Evolutionary conservation across 345 rosid genomes (phyloP), one percentile per base, ranked within the genome.

Genomic region (Aquilaria sinensis): DNA sequence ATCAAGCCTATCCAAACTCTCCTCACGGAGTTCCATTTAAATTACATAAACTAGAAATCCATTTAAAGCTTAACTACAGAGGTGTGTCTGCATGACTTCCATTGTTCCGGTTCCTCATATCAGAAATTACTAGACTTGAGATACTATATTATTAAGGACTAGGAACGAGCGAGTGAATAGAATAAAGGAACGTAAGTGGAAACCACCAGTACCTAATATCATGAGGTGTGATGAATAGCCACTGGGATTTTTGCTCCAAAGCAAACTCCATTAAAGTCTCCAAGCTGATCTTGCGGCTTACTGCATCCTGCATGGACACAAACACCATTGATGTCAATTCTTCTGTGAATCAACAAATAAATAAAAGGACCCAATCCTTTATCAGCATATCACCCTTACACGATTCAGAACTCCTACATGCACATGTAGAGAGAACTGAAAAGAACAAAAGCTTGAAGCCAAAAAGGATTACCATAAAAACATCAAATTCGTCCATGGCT

Each of bases 401-500:
- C 6, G 10, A 52, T 57, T 37, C 47, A 6, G 4, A 2, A 57
- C 23, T 12, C 48, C 2, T 29, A 34, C n/a, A 41, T 63, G 31
- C 15, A 13, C 30, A 15, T n/a, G 53, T 12, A 50, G 33, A 12
- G 41, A 61, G 37, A 16, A 41, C 13, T 37, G 31, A 66, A 31
- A 46, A 55, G 8, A 8, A 23, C 32, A 34, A 62, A 64, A n/a
- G 53, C 66, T 58, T 23, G 43, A 3, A 37, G 8, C 5, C 2
- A 37, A 2, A 0, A 37, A 37, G 43, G 43, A 37, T 37, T 79
- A 88, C 99, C 99, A 94, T 94, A 69, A 94, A 94, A 49, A 94
- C 97, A 75, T 94, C 97, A 77, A 94, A 94, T 75, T 94, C 99
- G 55, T 90, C 99, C 99, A 94, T 94, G 1, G 97, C 99, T 73